Evolutionary conservation across 495 filamentous ascomycete species (phyloP).

Genomic region (Podospora pseudopauciseta): DNA sequence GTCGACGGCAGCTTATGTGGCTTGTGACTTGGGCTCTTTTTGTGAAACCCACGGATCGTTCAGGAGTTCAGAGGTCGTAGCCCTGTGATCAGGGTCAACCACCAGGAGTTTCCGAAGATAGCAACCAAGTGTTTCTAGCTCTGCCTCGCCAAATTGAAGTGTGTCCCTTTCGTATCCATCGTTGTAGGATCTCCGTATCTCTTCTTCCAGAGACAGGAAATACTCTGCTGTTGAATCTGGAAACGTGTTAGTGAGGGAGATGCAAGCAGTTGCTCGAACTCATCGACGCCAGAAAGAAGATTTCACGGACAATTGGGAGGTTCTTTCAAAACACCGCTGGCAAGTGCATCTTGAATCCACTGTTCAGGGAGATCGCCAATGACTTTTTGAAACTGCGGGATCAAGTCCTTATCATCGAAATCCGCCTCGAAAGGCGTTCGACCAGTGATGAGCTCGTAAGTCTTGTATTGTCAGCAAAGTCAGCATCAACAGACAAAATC

Average conservation of each 20-base stretch:
- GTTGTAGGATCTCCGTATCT: neutral
- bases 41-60: neutral
- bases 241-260: neutral
- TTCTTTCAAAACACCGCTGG: neutral
- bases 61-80: neutral
- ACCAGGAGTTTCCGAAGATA: constrained; percentile 3
- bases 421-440: constrained; percentile 2
- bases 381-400: constrained; percentile 2
- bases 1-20: too few relatives aligned
- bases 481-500: neutral
- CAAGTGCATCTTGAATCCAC: neutral
- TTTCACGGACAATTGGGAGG: neutral
- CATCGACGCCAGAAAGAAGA: neutral
- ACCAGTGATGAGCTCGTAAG: neutral
- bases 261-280: neutral
- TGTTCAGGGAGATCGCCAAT: neutral
- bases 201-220: neutral
- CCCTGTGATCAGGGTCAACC: neutral
- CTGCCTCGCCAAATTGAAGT: neutral
- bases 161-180: neutral
- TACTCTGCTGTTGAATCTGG: neutral
- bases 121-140: neutral
- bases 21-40: too few relatives aligned
- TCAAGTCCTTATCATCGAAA: neutral
- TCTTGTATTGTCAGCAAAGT: neutral